phyloP scores from a whole-genome alignment of 2,329 filamentous ascomycete genomes.

The Ophiostoma triangulosporum region DNA sequence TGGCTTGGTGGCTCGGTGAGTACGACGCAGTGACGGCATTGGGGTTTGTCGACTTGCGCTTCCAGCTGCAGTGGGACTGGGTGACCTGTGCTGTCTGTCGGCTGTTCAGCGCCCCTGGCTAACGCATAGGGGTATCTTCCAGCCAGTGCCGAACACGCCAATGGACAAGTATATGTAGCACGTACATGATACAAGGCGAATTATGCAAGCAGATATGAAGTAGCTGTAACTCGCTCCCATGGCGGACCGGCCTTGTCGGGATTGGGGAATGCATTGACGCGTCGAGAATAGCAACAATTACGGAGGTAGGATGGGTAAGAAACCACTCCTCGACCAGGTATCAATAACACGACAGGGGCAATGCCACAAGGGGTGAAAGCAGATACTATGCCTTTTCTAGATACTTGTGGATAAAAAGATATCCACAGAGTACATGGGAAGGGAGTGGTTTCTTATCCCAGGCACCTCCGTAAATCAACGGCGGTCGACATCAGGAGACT shows the following conservation, averaged over 20 bases:
- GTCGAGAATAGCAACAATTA: not conserved
- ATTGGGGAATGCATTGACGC: not conserved
- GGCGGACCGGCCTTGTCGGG: not conserved
- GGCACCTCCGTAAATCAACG: too few species aligned
- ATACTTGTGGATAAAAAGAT: too few species aligned
- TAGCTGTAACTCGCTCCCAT: not conserved
- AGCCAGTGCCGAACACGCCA: not conserved
- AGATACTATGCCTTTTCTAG: too few species aligned
- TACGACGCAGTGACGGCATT: conserved; percentile 8
- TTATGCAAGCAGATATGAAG: not conserved
- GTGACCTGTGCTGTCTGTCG: not conserved
- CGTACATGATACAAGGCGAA: not conserved
- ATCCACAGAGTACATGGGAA: too few species aligned
- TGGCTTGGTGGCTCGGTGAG: not conserved
- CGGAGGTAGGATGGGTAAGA: too few species aligned
- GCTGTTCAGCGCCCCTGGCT: not conserved
- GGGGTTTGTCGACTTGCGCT: not conserved
- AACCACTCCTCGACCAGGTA: too few species aligned
- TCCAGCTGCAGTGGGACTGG: not conserved
- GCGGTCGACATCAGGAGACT: too few species aligned
- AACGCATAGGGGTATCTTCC: not conserved
- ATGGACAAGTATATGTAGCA: not conserved
- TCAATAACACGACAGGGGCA: too few species aligned
- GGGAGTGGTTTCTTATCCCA: too few species aligned
- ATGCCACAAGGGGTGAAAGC: too few species aligned